These are phyloP conservation scores for Solanum tacnaense DNA, from an alignment of 257 asterid species.

Conservation along the genomic window DNA sequence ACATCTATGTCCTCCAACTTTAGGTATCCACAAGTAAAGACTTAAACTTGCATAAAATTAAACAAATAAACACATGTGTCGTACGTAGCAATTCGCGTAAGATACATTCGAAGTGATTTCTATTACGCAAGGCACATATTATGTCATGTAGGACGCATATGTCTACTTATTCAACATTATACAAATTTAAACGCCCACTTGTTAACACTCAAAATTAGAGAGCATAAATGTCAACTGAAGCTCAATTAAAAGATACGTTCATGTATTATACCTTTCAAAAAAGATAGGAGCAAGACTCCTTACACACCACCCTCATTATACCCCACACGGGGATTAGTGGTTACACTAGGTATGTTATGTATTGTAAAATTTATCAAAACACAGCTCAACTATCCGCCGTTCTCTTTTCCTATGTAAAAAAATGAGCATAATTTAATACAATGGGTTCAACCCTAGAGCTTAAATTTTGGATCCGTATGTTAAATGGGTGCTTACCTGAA, in stretches of 20 bases:
- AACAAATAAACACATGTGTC: too few relatives aligned
- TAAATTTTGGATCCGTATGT: neutral
- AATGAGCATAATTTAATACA: neutral
- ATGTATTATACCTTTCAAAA: too few relatives aligned
- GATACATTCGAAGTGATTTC: too few relatives aligned
- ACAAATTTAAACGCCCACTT: too few relatives aligned
- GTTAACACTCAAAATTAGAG: neutral
- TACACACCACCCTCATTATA: too few relatives aligned
- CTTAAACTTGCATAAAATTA: neutral
- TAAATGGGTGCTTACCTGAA: constrained; percentile 35
- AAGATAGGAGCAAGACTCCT: too few relatives aligned
- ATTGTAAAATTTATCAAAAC: neutral
- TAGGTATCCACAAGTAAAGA: neutral
- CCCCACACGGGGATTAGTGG: too few relatives aligned
- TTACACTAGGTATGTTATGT: too few relatives aligned
- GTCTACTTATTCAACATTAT: too few relatives aligned
- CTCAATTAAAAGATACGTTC: neutral
- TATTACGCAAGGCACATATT: neutral
- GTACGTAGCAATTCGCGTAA: neutral
- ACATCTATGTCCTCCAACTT: too few relatives aligned
- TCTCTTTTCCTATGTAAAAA: neutral
- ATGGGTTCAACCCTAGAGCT: neutral
- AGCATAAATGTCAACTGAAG: too few relatives aligned
- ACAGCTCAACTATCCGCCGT: neutral
- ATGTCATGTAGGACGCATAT: neutral